Conservation (phyloP, 2,329 filamentous ascomycete species). For the Talaromyces rugulosus region DNA sequence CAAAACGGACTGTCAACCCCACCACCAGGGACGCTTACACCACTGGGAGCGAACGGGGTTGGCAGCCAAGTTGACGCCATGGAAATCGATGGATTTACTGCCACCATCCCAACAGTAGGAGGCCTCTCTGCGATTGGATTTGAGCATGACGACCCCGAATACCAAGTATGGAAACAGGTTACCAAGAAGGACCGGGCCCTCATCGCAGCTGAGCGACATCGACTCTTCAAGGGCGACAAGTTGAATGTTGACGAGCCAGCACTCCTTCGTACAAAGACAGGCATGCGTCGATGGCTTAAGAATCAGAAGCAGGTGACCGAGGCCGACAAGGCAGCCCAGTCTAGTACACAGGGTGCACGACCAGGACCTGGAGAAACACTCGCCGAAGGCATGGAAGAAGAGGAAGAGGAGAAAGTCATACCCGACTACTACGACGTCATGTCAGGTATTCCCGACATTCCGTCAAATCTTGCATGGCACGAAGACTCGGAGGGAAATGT, state of each 20-base stretch:
- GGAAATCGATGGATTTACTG: slow-evolving; percentile 72
- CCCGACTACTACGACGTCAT: slow-evolving; percentile 94
- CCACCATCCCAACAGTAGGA: slow-evolving; percentile 64
- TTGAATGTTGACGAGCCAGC: slow-evolving; percentile 86
- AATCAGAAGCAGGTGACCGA: slow-evolving; percentile 67
- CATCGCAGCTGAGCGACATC: slow-evolving; percentile 78
- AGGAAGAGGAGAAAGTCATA: slow-evolving; percentile 72
- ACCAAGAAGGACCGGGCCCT: slow-evolving; percentile 92
- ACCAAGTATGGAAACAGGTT: slow-evolving; percentile 97
- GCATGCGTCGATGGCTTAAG: slow-evolving; percentile 83
- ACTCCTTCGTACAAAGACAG: slow-evolving; percentile 74
- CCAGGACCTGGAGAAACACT: slow-evolving; percentile 66
- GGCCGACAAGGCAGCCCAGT: slow-evolving; percentile 42
- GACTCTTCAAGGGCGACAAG: slow-evolving; percentile 78
- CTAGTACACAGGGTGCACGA: slow-evolving; percentile 44
- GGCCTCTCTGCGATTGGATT: slow-evolving; percentile 67
- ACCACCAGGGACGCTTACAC: slow-evolving; percentile 71
- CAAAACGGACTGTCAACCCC: slow-evolving; percentile 83
- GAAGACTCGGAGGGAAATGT: slow-evolving; percentile 87
- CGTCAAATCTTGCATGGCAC: slow-evolving; percentile 74
- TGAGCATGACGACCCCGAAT: slow-evolving; percentile 83
- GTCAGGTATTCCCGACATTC: slow-evolving; percentile 79
- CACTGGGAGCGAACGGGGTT: slow-evolving; percentile 65
- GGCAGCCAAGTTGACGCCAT: slow-evolving; percentile 77
- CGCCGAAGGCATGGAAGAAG: slow-evolving; percentile 87